Evolutionary conservation across 1,284 basidiomycete species (phyloP).

Genomic region (Ganoderma sinense): DNA sequence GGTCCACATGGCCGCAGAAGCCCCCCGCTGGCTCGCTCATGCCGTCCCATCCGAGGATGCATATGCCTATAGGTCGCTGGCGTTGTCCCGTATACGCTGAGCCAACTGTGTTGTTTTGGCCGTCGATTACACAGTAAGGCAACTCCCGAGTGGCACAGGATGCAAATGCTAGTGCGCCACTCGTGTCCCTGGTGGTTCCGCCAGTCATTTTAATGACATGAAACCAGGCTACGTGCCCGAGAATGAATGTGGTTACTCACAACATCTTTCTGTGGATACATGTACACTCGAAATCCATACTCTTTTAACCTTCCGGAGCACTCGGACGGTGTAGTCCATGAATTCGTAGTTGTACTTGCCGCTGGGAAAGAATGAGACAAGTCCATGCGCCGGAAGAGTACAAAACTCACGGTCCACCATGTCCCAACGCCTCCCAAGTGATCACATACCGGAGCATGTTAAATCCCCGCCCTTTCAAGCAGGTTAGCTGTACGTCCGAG

Average conservation of each 20-base stretch:
- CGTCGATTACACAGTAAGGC: slow-evolving; percentile 82
- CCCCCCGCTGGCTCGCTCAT: slow-evolving; percentile 96
- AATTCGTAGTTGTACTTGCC: slow-evolving; percentile 92
- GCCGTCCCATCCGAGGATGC: slow-evolving; percentile 96
- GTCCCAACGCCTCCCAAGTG: slow-evolving; percentile 95
- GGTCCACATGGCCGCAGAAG: slow-evolving; percentile 78
- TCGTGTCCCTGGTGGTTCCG: background rate
- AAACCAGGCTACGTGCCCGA: background rate
- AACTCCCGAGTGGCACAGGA: background rate
- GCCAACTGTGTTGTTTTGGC: slow-evolving; percentile 84
- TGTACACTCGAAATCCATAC: slow-evolving; percentile 91
- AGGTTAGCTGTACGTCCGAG: slow-evolving; percentile 88
- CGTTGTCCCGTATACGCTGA: slow-evolving; percentile 70
- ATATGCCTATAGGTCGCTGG: slow-evolving; percentile 84
- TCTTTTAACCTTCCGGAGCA: slow-evolving; percentile 92
- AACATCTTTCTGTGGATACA: slow-evolving; percentile 97
- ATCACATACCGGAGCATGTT: slow-evolving; percentile 93
- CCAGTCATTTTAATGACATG: background rate
- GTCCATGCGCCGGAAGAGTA: background rate
- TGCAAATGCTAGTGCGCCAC: background rate
- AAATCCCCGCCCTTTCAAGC: slow-evolving; percentile 93
- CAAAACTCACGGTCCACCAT: slow-evolving; percentile 87
- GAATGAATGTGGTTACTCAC: slow-evolving; percentile 59
- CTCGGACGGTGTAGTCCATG: slow-evolving; percentile 91
- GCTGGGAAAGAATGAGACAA: slow-evolving; percentile 49